phyloP scores from a whole-genome alignment of 78 protist species.

The Dictyostelium capitatum region DNA sequence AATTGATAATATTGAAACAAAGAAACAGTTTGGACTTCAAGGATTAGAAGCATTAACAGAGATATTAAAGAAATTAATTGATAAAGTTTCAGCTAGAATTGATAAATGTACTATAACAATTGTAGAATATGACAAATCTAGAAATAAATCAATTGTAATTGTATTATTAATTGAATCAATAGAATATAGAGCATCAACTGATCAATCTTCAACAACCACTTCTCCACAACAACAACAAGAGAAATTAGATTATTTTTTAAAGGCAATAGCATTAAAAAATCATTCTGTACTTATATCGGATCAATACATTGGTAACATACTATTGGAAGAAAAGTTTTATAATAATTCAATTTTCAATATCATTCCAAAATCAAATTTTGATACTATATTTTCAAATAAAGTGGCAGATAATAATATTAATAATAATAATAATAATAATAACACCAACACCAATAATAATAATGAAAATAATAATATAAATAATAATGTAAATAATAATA shows the following conservation, averaged over 20 bases:
- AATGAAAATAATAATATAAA: neutral
- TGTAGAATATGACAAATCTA: neutral
- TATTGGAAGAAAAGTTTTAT: conserved; percentile 25
- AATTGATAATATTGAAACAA: conserved; percentile 34
- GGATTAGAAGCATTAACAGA: conserved; percentile 65
- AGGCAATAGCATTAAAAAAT: conserved; percentile 13
- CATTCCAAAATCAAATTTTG: conserved; percentile 13
- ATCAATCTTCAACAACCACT: neutral
- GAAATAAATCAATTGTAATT: conserved; percentile 36
- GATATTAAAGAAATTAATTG: conserved; percentile 48
- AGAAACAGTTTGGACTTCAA: neutral
- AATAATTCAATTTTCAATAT: conserved; percentile 23
- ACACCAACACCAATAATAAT: neutral
- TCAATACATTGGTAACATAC: conserved; percentile 30
- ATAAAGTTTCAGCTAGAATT: conserved; percentile 38
- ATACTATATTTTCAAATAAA: conserved; percentile 48
- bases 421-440: conserved; percentile 3
- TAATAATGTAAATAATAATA: neutral
- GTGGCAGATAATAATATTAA: neutral
- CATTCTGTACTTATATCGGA: conserved; percentile 16
- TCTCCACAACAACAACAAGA: conserved; percentile 33
- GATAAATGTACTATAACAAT: conserved; percentile 46
- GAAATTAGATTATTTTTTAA: conserved; percentile 14
- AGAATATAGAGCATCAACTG: conserved; percentile 10
- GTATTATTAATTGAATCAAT: conserved; percentile 27